A percentile compares a stretch with the other conserved stretches of the same genome.
phyloP scores from a whole-genome alignment of 768 basidiomycete species.

The Termitomyces bulborhizus region DNA sequence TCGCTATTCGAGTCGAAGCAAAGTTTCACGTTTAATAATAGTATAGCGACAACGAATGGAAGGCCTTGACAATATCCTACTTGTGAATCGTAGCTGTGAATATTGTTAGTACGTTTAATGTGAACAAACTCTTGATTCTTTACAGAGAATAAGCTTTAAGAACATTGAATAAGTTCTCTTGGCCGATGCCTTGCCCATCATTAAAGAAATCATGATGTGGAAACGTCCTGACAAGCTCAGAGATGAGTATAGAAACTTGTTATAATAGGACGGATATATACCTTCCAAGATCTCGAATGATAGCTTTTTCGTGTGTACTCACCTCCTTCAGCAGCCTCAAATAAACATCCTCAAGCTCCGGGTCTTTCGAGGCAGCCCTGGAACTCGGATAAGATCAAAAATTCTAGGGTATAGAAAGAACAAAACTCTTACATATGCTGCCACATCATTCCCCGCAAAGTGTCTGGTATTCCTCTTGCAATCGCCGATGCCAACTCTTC shows the following conservation, averaged over 20 bases:
- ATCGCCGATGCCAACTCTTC: constrained; percentile 84
- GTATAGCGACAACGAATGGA: constrained; percentile 91
- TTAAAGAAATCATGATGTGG: constrained; percentile 96
- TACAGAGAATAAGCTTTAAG: constrained; percentile 95
- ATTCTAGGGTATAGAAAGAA: background rate
- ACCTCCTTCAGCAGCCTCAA: constrained; percentile 73
- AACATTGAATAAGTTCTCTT: constrained; percentile 97
- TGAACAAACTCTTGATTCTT: constrained; percentile 19
- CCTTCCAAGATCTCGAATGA: constrained; percentile 87
- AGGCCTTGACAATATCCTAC: constrained; percentile 98
- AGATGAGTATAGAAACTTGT: background rate
- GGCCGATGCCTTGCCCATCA: constrained; percentile 90
- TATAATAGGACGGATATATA: constrained; percentile 21
- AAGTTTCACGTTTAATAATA: constrained; percentile 76
- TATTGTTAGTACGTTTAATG: constrained; percentile 1
- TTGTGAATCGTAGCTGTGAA: constrained; percentile 72
- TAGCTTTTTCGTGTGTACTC: constrained; percentile 91
- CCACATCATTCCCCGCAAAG: constrained; percentile 93
- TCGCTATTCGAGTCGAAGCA: background rate
- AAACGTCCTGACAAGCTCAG: constrained; percentile 60
- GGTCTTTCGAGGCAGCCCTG: constrained; percentile 93
- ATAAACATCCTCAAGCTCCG: constrained; percentile 79
- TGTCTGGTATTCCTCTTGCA: constrained; percentile 83
- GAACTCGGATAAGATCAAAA: constrained; percentile 9
- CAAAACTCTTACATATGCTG: constrained; percentile 68